Base-by-base conservation (phyloP, 179 eudicot species). In the Sideroxylon spinosum region DNA sequence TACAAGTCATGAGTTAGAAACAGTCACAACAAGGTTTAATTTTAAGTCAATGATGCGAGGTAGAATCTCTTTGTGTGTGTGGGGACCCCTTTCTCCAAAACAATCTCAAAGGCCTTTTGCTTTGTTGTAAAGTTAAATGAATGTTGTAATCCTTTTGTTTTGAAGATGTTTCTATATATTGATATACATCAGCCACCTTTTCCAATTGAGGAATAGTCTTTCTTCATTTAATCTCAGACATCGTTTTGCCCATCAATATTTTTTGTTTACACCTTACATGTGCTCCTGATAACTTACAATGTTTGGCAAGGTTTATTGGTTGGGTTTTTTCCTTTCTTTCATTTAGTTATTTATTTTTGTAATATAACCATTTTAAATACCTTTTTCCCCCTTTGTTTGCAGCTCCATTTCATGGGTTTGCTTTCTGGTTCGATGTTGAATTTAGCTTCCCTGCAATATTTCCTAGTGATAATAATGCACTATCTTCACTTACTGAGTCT, bases 371-470 rank as follows among this genome's bases (percentile, higher is more conserved):
- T 55, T 57, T 26, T 61, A 12, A 71, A 63, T n/a, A 52, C 9
- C 32, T 26, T 25, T 71, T 17, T 53, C 44, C 81, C 71, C 68
- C 61, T 20, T 50, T 50, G 57, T 29, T 84, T 82, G 11, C 95
- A 95, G 99, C 98, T 82, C 94, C 98, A 75, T 92, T 95, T 63
- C 91, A 95, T 81, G 99, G 99, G 48, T 95, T 95, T 88, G 99
- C 93, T n/a, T 95, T 95, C 85, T 95, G 99, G 99, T 95, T 95
- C 73, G 97, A 95, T 78, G 99, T 95, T 77, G 94, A 91, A 84
- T 95, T 95, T 81, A 86, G 88, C 79, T 85, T 83, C 65, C 88
- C 92, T 20, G 82, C 81, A 50, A 63, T 78, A 53, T 72, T 79
- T 66, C 71, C 83, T 64, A 50, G 81, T 55, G 76, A 82, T 60